Evolutionary conservation across 2,329 filamentous ascomycete species (phyloP), one percentile per base, ranked within the genome.

Genomic region (Aspergillus aculeatinus): DNA sequence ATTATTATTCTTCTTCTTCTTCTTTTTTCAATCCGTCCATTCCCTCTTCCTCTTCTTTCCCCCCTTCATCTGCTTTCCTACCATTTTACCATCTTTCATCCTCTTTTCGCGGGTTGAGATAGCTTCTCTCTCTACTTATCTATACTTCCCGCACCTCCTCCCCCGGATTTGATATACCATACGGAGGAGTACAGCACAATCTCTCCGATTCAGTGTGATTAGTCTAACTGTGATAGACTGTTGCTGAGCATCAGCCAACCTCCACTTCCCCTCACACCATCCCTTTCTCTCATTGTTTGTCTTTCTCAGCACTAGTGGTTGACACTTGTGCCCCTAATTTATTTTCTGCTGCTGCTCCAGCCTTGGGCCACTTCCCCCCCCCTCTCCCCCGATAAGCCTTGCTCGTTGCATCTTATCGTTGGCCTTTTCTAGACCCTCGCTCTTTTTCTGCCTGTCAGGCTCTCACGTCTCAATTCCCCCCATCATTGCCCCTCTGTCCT

Each of bases 391-490:
- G 57, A 61, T 60, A 58, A 60, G 58, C 61, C 58, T 47, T 39
- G 56, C 57, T 55, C 14, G 48, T 23, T 48, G 51, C 51, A 49
- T 52, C 33, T 49, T 55, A 63, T 65, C 63, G 64, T 67, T 63
- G 63, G 48, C 14, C 42, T 27, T 59, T 53, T 60, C 60, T 58
- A 60, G 61, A 59, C 60, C 57, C 55, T 52, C 53, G 31, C 48
- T 54, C 25, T 47, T 58, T 54, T 29, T 53, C 51, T 59, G 51
- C 59, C 58, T 65, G 60, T 49, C 57, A 56, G 56, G 48, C 51
- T 48, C 47, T 59, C 56, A 51, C 39, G n/a, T 31, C 12, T 53
- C 33, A 23, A 19, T 10, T 12, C 5, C 31, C 44, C 5, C 12
- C 25, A 27, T 47, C 39, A 27, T 63, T 25, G 25, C 48, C 53